phyloP scores from a whole-genome alignment of 1,284 basidiomycete species.

The Ganoderma leucocontextum region DNA sequence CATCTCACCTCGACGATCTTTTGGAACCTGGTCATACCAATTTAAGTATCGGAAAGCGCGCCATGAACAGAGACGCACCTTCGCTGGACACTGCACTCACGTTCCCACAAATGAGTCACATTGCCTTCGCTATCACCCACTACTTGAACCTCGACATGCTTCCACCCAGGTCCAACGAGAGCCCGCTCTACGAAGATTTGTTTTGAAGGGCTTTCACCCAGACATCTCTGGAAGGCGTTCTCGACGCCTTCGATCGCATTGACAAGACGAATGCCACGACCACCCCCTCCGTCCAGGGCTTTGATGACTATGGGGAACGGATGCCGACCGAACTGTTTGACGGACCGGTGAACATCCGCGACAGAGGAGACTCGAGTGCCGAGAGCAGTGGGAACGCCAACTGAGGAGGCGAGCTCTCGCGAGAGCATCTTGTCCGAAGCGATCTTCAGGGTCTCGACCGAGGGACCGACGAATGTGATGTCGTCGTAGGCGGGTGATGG shows the following conservation, averaged over 20 bases:
- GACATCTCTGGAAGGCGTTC: constrained; percentile 52
- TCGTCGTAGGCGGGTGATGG: neutral
- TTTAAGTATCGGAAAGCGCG: neutral
- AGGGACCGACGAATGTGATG: constrained; percentile 58
- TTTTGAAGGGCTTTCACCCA: constrained; percentile 50
- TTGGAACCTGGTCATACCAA: constrained; percentile 26
- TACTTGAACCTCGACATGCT: constrained; percentile 31
- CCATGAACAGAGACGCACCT: constrained; percentile 13
- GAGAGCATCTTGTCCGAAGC: constrained; percentile 64
- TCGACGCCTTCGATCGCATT: constrained; percentile 39
- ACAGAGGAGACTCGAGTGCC: constrained; percentile 49
- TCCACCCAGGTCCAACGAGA: constrained; percentile 34
- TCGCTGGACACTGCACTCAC: constrained; percentile 32
- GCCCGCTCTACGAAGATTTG: constrained; percentile 51
- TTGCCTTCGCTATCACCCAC: constrained; percentile 25
- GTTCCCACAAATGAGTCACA: constrained; percentile 29
- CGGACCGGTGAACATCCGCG: constrained; percentile 46
- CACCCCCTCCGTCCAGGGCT: constrained; percentile 63
- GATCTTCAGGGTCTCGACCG: constrained; percentile 50
- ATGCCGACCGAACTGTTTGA: constrained; percentile 33
- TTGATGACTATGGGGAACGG: constrained; percentile 64
- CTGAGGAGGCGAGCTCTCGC: constrained; percentile 53
- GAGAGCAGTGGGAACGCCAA: constrained; percentile 53
- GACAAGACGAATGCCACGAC: constrained; percentile 58
- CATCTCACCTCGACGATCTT: constrained; percentile 28